Base-by-base conservation (phyloP, 2,329 filamentous ascomycete species). In the Elsinoe fawcettii region DNA sequence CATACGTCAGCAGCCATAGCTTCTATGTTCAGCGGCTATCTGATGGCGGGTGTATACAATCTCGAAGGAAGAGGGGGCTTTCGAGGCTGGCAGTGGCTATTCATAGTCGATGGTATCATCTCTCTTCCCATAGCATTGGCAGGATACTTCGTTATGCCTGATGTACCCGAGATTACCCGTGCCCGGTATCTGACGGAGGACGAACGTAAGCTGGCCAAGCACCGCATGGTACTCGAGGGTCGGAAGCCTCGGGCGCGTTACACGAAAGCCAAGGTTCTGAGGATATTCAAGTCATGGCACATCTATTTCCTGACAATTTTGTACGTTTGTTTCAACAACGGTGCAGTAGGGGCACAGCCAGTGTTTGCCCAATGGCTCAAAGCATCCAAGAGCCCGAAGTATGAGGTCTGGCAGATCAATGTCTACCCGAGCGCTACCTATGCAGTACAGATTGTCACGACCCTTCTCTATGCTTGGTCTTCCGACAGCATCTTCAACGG, bases 311-410 rank as follows among this genome's bases (percentile, higher is more conserved):
- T 87, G 2, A 76, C 76, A 0, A 56, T 80, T 0, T 67, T 85
- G 1, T 87, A 86, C 65, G 75, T 86, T 64, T 77, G 60, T 47
- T 86, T 85, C 72, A 85, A 84, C 67, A 86, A 87, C 62, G 81
- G 77, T 1, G 73, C 70, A 1, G 70, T 73, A 1, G 71, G 73
- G 16, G 64, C 71, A 11, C 78, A 81, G 65, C 82, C 83, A 0
- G 75, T 80, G 0, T 86, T 86, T 61, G 75, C 66, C 66, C 75
- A 74, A 66, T 76, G 65, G 60, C 65, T 76, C 16, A 74, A 75
- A 60, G 59, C 66, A 7, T 74, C 71, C 0, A 75, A 68, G 47
- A 57, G 72, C 36, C 73, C 73, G 0, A 71, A 73, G 27, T 79
- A 79, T 62, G 71, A 70, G 0, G 65, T 79, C 58, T 60, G 59